Evolutionary conservation across 2,329 filamentous ascomycete genomes (phyloP).

Genomic region (Fusarium stilboides): DNA sequence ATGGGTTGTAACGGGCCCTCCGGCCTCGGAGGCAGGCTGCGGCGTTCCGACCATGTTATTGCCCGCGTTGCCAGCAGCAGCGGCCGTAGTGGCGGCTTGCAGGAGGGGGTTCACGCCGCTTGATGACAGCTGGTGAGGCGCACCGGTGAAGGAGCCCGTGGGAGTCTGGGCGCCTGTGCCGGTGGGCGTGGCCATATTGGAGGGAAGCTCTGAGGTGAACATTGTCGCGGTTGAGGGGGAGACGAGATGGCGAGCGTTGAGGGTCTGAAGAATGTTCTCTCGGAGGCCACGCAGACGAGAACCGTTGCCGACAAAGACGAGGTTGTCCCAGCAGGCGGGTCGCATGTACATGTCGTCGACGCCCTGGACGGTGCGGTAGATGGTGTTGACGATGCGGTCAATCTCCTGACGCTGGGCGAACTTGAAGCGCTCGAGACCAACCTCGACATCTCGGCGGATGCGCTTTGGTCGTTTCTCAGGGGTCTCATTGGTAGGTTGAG

Average conservation of each 20-base stretch:
- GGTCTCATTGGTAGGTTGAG: slow-evolving; percentile 44
- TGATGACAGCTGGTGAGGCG: slow-evolving; percentile 68
- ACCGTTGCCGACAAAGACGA: slow-evolving; percentile 94
- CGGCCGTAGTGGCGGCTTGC: slow-evolving; percentile 87
- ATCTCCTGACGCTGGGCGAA: slow-evolving; percentile 80
- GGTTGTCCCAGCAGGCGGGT: slow-evolving; percentile 89
- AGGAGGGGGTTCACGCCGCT: slow-evolving; percentile 89
- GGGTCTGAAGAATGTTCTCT: slow-evolving; percentile 85
- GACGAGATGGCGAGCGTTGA: slow-evolving; percentile 87
- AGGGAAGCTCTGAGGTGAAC: slow-evolving; percentile 96
- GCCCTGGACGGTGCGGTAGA: slow-evolving; percentile 86
- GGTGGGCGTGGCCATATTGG: slow-evolving; percentile 90
- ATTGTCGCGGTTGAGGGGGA: slow-evolving; percentile 95
- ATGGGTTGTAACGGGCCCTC: slow-evolving; percentile 57
- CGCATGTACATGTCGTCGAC: slow-evolving; percentile 90
- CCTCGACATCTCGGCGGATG: slow-evolving; percentile 78
- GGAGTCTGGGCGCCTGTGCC: slow-evolving; percentile 95
- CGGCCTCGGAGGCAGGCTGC: slow-evolving; percentile 59
- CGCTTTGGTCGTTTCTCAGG: slow-evolving; percentile 68
- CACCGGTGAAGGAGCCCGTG: slow-evolving; percentile 72
- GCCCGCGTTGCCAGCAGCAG: slow-evolving; percentile 64
- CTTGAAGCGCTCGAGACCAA: slow-evolving; percentile 82
- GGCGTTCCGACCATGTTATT: slow-evolving; percentile 58
- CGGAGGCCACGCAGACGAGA: slow-evolving; percentile 82
- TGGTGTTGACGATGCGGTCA: slow-evolving; percentile 85